Percentiles rank a stretch among this genome's conserved stretches.
Conservation (phyloP, 495 filamentous ascomycete genomes). For the Neurospora discreta region DNA sequence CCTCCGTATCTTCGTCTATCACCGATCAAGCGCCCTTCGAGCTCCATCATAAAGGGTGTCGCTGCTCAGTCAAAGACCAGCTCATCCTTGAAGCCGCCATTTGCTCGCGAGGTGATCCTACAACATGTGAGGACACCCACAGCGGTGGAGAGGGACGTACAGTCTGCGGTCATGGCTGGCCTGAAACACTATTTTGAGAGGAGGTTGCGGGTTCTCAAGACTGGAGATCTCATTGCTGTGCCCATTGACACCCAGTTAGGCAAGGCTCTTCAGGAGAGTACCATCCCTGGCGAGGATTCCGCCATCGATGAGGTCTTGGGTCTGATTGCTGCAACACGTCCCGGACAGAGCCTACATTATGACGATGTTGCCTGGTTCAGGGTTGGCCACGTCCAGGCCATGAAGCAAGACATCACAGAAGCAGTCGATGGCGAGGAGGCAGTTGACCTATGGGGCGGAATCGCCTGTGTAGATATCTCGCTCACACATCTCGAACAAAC, state of each 20-base stretch:
- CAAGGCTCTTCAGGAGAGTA: conserved; percentile 55
- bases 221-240: conserved; percentile 78
- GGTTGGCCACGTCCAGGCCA: conserved; percentile 56
- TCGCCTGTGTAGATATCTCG: conserved; percentile 69
- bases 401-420: conserved; percentile 41
- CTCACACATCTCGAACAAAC: conserved; percentile 81
- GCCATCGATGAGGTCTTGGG: conserved; percentile 52
- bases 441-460: conserved; percentile 69
- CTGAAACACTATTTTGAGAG: conserved; percentile 79
- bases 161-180: conserved; percentile 70
- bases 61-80: conserved; percentile 35
- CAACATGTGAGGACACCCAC: conserved; percentile 81
- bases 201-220: conserved; percentile 64
- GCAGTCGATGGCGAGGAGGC: conserved; percentile 34
- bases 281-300: conserved; percentile 43
- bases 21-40: conserved; percentile 41
- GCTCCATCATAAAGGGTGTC: conserved; percentile 20
- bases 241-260: conserved; percentile 75
- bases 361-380: conserved; percentile 83
- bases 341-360: conserved; percentile 21
- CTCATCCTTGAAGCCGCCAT: conserved; percentile 51
- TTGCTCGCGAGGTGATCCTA: conserved; percentile 85
- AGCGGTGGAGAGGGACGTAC: conserved; percentile 71
- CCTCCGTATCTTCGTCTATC: conserved; percentile 65
- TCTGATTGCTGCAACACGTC: conserved; percentile 26